A percentile compares a stretch with the other conserved stretches of the same genome.
phyloP scores from a whole-genome alignment of 176 grass and related monocot species.

The Hordeum vulgare region DNA sequence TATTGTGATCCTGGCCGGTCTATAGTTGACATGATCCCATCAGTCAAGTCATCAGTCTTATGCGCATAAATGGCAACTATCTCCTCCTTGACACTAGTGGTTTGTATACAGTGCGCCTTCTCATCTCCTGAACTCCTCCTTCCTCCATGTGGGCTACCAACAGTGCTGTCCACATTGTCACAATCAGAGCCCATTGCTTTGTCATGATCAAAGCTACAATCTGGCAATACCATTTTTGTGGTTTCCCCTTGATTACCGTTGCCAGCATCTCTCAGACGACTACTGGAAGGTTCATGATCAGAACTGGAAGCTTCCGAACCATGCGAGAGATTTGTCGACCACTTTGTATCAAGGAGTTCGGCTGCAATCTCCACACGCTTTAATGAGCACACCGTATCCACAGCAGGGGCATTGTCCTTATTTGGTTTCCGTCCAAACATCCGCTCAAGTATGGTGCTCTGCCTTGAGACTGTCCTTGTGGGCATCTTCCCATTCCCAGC shows the following conservation, averaged over 20 bases:
- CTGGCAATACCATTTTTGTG: background rate
- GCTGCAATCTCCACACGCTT: constrained; percentile 84
- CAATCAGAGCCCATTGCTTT: constrained; percentile 23
- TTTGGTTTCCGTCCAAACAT: constrained; percentile 67
- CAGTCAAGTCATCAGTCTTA: constrained; percentile 24
- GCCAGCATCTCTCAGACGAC: constrained; percentile 7
- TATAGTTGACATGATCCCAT: background rate
- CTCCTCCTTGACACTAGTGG: constrained; percentile 35
- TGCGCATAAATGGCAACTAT: constrained; percentile 27
- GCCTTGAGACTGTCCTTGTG: background rate
- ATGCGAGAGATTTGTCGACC: constrained; percentile 44
- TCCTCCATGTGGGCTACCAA: background rate
- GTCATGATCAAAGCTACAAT: constrained; percentile 17
- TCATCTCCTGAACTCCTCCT: constrained; percentile 27
- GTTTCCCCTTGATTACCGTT: constrained; percentile 16
- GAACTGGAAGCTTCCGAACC: constrained; percentile 16
- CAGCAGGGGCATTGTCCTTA: constrained; percentile 30
- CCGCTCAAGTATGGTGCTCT: constrained; percentile 47
- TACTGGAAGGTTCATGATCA: constrained; percentile 28
- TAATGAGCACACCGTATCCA: constrained; percentile 66
- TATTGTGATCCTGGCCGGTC: constrained; percentile 18
- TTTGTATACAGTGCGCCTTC: constrained; percentile 9
- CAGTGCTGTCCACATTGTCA: constrained; percentile 14
- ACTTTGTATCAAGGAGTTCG: constrained; percentile 76
- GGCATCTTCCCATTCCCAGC: constrained; percentile 39